Percentiles rank a stretch among this genome's conserved stretches.
Conservation (phyloP, 2,329 filamentous ascomycete species). For the Alternaria tenuissima region DNA sequence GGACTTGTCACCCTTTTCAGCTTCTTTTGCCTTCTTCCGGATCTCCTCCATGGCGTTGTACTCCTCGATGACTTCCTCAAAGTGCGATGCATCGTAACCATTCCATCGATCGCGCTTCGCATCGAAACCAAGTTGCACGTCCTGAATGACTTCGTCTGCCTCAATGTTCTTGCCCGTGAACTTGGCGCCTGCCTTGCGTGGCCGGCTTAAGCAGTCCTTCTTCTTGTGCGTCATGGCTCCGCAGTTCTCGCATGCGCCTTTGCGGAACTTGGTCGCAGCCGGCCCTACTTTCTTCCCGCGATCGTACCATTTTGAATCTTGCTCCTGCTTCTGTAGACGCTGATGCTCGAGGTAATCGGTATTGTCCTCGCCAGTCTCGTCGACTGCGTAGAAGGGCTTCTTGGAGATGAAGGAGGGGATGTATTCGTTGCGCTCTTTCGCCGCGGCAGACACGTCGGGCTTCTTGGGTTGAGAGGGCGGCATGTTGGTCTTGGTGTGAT, state of each 20-base stretch:
- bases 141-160: conserved; percentile 86
- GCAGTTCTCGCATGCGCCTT: conserved; percentile 98
- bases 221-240: conserved; percentile 96
- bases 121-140: conserved; percentile 91
- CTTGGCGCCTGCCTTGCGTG: conserved; percentile 86
- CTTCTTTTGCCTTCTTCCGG: conserved; percentile 58
- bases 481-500: conserved; percentile 41
- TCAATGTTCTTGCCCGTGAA: conserved; percentile 95
- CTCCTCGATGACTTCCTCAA: conserved; percentile 85
- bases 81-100: conserved; percentile 91
- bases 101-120: conserved; percentile 98
- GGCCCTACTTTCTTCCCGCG: conserved; percentile 84
- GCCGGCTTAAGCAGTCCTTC: conserved; percentile 90
- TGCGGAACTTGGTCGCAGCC: conserved; percentile 94
- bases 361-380: conserved; percentile 69
- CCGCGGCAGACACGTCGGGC: conserved; percentile 62
- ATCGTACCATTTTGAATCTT: conserved; percentile 88
- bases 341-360: conserved; percentile 97
- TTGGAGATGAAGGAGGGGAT: conserved; percentile 98
- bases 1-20: conserved; percentile 53
- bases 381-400: conserved; percentile 93
- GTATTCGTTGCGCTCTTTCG: conserved; percentile 95
- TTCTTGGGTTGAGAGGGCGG: conserved; percentile 59
- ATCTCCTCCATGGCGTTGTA: conserved; percentile 87
- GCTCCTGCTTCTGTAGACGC: conserved; percentile 75